Percentiles rank a stretch among this genome's conserved stretches.
phyloP scores from a whole-genome alignment of 768 basidiomycete species.

The Antrodiella citrinella region DNA sequence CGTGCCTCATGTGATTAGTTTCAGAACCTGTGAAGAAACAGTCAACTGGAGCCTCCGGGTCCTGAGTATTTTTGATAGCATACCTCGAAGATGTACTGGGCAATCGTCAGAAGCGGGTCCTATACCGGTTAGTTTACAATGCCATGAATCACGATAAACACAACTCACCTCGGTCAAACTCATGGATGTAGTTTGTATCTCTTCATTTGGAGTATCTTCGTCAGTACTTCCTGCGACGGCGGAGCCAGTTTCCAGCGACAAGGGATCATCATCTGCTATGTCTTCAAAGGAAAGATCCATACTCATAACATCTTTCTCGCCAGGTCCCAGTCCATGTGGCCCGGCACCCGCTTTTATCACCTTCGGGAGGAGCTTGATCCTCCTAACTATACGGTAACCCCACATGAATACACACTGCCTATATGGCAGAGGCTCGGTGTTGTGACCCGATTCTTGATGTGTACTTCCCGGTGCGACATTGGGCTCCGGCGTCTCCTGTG shows the following conservation, averaged over 20 bases:
- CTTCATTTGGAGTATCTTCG: not conserved
- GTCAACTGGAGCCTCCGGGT: no score
- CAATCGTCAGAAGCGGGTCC: constrained; percentile 1
- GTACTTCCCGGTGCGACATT: not conserved
- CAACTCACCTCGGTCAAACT: not conserved
- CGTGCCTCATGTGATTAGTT: no score
- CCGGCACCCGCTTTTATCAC: constrained; percentile 5
- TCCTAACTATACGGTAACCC: not conserved
- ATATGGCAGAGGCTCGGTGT: not conserved
- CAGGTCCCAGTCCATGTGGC: constrained; percentile 1
- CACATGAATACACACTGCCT: constrained; percentile 5
- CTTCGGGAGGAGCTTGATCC: not conserved
- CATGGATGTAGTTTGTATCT: not conserved
- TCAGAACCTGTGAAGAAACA: no score
- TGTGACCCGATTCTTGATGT: not conserved
- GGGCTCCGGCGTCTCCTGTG: not conserved
- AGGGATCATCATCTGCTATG: not conserved
- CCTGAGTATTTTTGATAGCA: no score
- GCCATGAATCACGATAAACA: not conserved
- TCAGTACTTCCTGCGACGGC: not conserved
- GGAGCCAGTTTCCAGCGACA: not conserved
- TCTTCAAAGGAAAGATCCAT: no score
- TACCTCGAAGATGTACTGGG: constrained; percentile 4
- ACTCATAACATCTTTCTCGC: not conserved
- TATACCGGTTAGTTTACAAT: not conserved